Evolutionary conservation across 1,139 yeast genomes (phyloP).

Genomic region (Hansenula sp.): DNA sequence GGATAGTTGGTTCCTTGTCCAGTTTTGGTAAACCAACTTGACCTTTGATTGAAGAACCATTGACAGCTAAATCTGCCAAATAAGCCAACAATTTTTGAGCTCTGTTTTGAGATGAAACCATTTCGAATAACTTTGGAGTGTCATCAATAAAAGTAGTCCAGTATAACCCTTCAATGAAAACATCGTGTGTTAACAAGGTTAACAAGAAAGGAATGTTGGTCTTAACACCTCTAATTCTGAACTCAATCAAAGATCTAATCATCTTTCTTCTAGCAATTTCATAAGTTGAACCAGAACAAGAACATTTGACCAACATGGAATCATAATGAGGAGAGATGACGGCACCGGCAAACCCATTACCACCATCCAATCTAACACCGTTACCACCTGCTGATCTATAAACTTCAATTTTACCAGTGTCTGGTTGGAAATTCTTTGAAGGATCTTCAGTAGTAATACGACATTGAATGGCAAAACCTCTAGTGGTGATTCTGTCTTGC

Average conservation of each 20-base stretch:
- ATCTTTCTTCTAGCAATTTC: constrained; percentile 97
- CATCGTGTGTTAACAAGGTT: constrained; percentile 87
- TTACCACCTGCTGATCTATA: constrained; percentile 99
- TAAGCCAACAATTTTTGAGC: constrained; percentile 90
- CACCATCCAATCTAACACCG: constrained; percentile 98
- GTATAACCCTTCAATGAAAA: constrained; percentile 84
- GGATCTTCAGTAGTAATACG: constrained; percentile 99
- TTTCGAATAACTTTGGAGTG: constrained; percentile 92
- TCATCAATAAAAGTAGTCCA: constrained; percentile 99
- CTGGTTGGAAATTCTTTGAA: constrained; percentile 94
- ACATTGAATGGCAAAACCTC: constrained; percentile 99
- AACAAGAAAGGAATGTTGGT: constrained; percentile 95
- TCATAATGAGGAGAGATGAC: constrained; percentile 97
- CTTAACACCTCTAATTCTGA: constrained; percentile 98
- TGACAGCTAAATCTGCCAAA: constrained; percentile 89
- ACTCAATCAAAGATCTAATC: constrained; percentile 94
- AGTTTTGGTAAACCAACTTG: constrained; percentile 91
- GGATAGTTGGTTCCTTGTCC: constrained; percentile 68
- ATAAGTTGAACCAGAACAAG: constrained; percentile 93
- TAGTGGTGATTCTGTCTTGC: constrained; percentile 90
- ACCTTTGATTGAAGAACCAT: constrained; percentile 93
- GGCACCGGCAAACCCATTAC: constrained; percentile 99
- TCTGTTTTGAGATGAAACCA: constrained; percentile 94
- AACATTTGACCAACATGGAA: constrained; percentile 96
- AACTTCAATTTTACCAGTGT: constrained; percentile 97